Conservation (phyloP, 164 flowering plant genomes). For the Nymphaea thermarum region DNA sequence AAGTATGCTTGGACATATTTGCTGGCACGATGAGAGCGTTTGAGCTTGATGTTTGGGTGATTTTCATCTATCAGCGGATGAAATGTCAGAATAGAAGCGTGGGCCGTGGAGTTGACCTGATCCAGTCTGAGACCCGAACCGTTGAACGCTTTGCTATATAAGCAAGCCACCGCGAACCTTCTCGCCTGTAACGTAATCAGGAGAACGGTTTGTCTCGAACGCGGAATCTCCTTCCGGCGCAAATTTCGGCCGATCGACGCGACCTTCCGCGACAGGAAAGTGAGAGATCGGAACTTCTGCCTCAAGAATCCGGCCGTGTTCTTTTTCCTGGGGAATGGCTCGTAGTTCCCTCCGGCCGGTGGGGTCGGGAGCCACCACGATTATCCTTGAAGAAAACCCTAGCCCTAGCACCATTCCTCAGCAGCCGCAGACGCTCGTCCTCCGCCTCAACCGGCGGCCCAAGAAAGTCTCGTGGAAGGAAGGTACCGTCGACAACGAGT, state of each 20-base stretch:
- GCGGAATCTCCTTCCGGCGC: neutral
- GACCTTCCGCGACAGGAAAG: neutral
- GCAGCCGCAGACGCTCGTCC: conserved; percentile 36
- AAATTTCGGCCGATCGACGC: neutral
- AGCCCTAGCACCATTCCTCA: conserved; percentile 16
- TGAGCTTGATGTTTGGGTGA: too few relatives aligned
- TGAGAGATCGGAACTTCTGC: too few relatives aligned
- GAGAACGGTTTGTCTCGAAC: neutral
- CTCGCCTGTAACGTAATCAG: neutral
- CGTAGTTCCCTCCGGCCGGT: neutral
- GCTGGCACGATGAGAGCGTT: too few relatives aligned
- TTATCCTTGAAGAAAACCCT: conserved; percentile 5
- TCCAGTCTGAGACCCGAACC: neutral
- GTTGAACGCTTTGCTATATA: neutral
- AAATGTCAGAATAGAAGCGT: too few relatives aligned
- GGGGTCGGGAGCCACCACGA: neutral
- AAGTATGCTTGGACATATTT: too few relatives aligned
- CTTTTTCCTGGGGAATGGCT: neutral
- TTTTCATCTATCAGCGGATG: too few relatives aligned
- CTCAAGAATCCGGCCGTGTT: neutral
- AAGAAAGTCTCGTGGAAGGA: conserved; percentile 95
- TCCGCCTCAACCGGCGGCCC: conserved; percentile 44
- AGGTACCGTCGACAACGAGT: conserved; percentile 94
- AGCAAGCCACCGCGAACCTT: neutral
- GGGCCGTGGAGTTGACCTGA: neutral